These are phyloP conservation scores for Geotrichum klebahnii DNA, from an alignment of 1,139 yeast genomes.

Conservation along the genomic window DNA sequence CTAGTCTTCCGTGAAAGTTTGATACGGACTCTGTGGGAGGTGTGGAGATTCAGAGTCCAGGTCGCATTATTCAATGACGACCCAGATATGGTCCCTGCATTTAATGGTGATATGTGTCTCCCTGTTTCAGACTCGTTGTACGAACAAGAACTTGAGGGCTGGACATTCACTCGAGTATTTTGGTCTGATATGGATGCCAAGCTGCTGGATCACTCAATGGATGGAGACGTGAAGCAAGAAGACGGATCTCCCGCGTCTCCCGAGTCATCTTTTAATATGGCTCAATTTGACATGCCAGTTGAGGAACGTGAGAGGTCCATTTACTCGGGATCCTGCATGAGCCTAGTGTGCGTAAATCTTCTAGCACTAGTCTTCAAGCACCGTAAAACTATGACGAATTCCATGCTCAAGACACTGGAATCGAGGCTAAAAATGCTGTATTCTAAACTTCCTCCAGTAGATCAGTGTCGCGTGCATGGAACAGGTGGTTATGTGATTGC, in stretches of 20 bases:
- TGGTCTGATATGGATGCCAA: slow-evolving; percentile 26
- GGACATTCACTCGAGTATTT: slow-evolving; percentile 23
- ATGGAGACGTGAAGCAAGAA: too few relatives aligned
- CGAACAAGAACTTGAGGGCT: slow-evolving; percentile 22
- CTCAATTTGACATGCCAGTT: too few relatives aligned
- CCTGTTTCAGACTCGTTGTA: slow-evolving; percentile 25
- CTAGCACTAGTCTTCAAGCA: slow-evolving; percentile 12
- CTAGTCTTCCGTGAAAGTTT: slow-evolving; percentile 24
- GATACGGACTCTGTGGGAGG: slow-evolving; percentile 27
- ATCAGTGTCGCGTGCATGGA: neutral
- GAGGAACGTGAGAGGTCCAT: neutral
- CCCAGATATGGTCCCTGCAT: slow-evolving; percentile 21
- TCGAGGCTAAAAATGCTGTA: slow-evolving; percentile 4
- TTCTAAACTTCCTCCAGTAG: slow-evolving; percentile 8
- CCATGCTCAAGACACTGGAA: slow-evolving; percentile 2
- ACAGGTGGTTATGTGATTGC: slow-evolving; percentile 4
- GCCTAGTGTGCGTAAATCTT: slow-evolving; percentile 6
- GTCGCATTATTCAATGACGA: slow-evolving; percentile 17
- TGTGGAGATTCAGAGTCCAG: slow-evolving; percentile 25
- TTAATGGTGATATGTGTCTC: slow-evolving; percentile 25
- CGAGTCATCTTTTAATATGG: too few relatives aligned
- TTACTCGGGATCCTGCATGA: slow-evolving; percentile 7
- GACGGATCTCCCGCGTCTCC: slow-evolving; percentile 1
- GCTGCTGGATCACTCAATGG: slow-evolving; percentile 13
- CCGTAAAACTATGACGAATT: neutral